Evolutionary conservation across 371 early-diverging fungal species (phyloP).

Genomic region (Actinomortierella ambigua): DNA sequence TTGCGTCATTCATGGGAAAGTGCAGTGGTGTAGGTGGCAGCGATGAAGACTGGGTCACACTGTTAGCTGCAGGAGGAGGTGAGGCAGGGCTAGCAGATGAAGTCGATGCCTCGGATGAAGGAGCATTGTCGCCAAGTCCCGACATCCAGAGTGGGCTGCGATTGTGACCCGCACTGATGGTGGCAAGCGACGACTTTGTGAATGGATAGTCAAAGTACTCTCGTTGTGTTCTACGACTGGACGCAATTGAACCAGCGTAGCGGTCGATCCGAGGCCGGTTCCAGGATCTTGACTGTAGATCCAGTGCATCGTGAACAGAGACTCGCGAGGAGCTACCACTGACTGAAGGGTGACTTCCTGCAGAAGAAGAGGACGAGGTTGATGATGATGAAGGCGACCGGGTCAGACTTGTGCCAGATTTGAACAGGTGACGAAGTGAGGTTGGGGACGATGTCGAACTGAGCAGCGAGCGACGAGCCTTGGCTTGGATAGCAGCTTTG

Average conservation of each 20-base stretch:
- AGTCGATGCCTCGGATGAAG: too few species aligned
- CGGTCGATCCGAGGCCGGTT: too few species aligned
- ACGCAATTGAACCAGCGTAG: too few species aligned
- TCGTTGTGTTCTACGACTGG: too few species aligned
- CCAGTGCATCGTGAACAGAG: too few species aligned
- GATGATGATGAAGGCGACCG: slow-evolving; percentile 8
- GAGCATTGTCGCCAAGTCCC: too few species aligned
- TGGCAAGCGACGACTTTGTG: slow-evolving; percentile 18
- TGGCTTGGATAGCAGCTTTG: too few species aligned
- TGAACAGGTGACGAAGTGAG: slow-evolving; percentile 28
- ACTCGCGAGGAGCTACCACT: too few species aligned
- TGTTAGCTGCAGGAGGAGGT: slow-evolving; percentile 29
- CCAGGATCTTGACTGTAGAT: too few species aligned
- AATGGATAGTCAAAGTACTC: slow-evolving; percentile 33
- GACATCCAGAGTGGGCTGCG: slow-evolving; percentile 10
- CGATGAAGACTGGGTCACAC: slow-evolving; percentile 25
- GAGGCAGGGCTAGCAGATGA: slow-evolving; percentile 2
- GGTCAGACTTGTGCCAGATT: slow-evolving; percentile 13
- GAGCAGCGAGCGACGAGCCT: slow-evolving; percentile 11
- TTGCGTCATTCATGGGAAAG: slow-evolving; percentile 6
- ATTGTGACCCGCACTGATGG: slow-evolving; percentile 19
- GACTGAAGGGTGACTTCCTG: neutral
- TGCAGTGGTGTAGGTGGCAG: slow-evolving; percentile 43
- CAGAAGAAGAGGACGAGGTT: slow-evolving; percentile 7
- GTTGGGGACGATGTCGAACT: slow-evolving; percentile 41